A percentile compares a stretch with the other conserved stretches of the same genome.
Conservation (phyloP, 163 green algal species). For the Prototheca cutis region DNA sequence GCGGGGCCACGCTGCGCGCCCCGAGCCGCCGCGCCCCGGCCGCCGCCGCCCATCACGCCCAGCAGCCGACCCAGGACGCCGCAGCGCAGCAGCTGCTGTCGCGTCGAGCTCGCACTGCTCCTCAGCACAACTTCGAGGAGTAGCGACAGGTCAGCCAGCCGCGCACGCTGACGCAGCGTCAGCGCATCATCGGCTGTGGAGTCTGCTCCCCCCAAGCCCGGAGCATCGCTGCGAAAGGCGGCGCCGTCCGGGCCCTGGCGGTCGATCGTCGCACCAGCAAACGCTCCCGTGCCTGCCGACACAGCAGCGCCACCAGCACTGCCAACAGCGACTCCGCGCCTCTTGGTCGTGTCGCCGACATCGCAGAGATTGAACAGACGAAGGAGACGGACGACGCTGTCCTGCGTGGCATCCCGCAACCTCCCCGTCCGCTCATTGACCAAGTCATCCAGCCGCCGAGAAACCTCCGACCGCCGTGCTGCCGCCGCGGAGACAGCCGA, state of each 20-base stretch:
- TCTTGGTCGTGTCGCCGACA: too few relatives aligned
- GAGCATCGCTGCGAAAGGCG: too few relatives aligned
- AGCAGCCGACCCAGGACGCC: constrained; percentile 75
- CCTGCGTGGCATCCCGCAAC: constrained; percentile 43
- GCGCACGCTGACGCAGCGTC: constrained; percentile 55
- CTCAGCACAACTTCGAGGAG: constrained; percentile 75
- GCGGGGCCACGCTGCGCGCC: neutral
- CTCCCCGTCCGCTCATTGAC: constrained; percentile 31
- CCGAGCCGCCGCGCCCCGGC: neutral
- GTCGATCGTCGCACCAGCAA: too few relatives aligned
- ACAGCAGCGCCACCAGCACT: too few relatives aligned
- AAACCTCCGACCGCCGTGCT: constrained; percentile 60
- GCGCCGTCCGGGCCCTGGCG: too few relatives aligned
- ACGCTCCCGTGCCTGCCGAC: too few relatives aligned
- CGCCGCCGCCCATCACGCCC: constrained; percentile 32
- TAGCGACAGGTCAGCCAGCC: constrained; percentile 74
- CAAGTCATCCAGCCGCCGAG: constrained; percentile 59
- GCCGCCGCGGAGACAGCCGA: too few relatives aligned
- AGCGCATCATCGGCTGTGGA: constrained; percentile 25
- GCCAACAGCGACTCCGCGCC: too few relatives aligned
- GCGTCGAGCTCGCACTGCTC: constrained; percentile 22
- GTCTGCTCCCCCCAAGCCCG: too few relatives aligned
- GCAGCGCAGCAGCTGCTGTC: constrained; percentile 53
- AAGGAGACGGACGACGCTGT: constrained; percentile 40
- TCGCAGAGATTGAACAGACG: constrained; percentile 92